Base-by-base conservation (phyloP, 2,329 filamentous ascomycete genomes). In the Lasiodiplodia gonubiensis region DNA sequence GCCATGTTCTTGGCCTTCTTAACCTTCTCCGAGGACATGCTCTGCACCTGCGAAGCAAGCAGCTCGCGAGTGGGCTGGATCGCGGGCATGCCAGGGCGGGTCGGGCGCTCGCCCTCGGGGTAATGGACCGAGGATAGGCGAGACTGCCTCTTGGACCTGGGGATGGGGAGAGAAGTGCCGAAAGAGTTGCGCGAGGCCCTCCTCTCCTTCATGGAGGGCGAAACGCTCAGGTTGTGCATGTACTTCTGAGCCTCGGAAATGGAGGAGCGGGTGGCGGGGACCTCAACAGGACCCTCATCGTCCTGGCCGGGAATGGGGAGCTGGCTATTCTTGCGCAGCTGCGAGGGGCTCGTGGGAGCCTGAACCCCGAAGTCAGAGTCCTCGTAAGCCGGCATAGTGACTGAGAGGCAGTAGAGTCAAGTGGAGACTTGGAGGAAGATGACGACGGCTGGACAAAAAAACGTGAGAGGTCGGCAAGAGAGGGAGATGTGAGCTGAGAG, bases 161-260 rank as follows among this genome's bases (percentile, higher is more conserved):
- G 90, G 72, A 93, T 93, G 64, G 90, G 90, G 18, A 93, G 85
- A 23, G 89, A 86, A 59, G 89, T 84, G 70, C 90, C 90, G 75
- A 92, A 92, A 21, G 90, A 92, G 85, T 92, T 93, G 70, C 90
- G 87, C 23, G 90, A 92, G 55, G 86, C 84, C 71, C 90, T 82
- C 69, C 90, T 84, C 71, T 90, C 88, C 78, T 84, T 88, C 82
- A 87, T 87, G 8, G 89, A 92, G 18, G 89, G 90, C 16, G 86
- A 82, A 54, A 89, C 80, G 73, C 88, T 91, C 74, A 93, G 82
- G 74, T 86, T 88, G 84, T 92, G 90, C 90, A 92, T 92, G 79
- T 89, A 90, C 71, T 86, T 83, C 53, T 86, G 80, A 30, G 87
- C 87, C 80, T 93, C 89, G 37, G 90, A 89, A 70, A 91, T 86